Conservation (phyloP, 768 basidiomycete species). For the Amanita rubescens region DNA sequence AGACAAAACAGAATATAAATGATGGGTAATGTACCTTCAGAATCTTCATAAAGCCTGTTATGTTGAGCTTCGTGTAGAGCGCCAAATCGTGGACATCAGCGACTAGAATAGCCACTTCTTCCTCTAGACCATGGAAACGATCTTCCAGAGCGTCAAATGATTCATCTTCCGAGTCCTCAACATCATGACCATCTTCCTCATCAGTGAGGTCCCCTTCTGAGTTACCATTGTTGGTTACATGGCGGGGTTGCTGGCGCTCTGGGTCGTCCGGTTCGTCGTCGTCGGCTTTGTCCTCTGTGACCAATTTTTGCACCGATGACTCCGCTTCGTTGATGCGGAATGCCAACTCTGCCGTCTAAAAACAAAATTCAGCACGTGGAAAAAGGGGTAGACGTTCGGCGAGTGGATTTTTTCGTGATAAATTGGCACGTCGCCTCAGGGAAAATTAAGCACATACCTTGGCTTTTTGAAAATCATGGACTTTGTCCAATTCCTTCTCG, state of each 20-base stretch:
- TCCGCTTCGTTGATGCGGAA: conserved; percentile 79
- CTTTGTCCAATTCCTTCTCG: conserved; percentile 85
- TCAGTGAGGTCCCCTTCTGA: conserved; percentile 58
- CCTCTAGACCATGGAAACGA: conserved; percentile 80
- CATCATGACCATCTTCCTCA: conserved; percentile 29
- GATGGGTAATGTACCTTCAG: conserved; percentile 55
- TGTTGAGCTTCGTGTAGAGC: conserved; percentile 91
- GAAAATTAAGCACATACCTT: conserved; percentile 47
- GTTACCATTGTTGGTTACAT: conserved; percentile 53
- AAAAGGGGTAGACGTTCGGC: background rate
- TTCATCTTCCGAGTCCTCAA: conserved; percentile 27
- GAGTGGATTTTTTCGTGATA: background rate
- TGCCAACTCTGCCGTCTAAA: conserved; percentile 77
- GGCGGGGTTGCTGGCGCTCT: conserved; percentile 47
- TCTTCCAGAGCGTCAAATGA: conserved; percentile 77
- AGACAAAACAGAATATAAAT: background rate
- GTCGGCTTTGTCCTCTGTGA: conserved; percentile 41
- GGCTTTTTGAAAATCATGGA: conserved; percentile 85
- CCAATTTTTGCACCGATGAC: conserved; percentile 70
- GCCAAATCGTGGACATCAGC: conserved; percentile 90
- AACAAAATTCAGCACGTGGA: conserved; percentile 1
- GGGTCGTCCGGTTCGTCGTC: conserved; percentile 29
- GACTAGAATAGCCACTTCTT: conserved; percentile 91
- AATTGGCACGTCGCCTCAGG: background rate
- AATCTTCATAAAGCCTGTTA: conserved; percentile 98